Conservation (phyloP, 2,329 filamentous ascomycete genomes). For the Fusarium coicis region DNA sequence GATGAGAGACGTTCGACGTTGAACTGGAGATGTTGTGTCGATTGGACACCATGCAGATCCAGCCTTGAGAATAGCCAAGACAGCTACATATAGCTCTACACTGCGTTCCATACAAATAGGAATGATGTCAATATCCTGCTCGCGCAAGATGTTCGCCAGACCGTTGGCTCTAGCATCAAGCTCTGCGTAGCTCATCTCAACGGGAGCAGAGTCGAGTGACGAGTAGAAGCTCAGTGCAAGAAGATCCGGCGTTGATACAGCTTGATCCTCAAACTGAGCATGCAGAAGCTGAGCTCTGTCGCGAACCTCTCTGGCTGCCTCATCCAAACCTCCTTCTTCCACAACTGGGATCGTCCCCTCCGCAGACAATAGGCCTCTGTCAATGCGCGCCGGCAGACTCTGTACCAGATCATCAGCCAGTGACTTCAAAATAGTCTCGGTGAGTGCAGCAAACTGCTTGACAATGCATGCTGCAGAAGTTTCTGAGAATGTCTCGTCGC, state of each 20-base stretch:
- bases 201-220: neutral
- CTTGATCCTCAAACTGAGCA: slow-evolving; percentile 25
- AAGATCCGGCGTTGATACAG: neutral
- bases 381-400: neutral
- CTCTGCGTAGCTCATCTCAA: slow-evolving; percentile 14
- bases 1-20: slow-evolving; percentile 23
- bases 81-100: slow-evolving; percentile 16
- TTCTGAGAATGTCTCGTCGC: neutral
- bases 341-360: neutral
- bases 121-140: slow-evolving; percentile 19
- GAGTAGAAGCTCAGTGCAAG: slow-evolving; percentile 16
- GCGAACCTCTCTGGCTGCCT: neutral
- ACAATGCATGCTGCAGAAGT: neutral
- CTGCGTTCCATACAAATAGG: slow-evolving; percentile 17
- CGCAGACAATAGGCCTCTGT: neutral
- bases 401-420: neutral
- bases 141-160: slow-evolving; percentile 1
- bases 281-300: slow-evolving; percentile 1
- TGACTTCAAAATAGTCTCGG: neutral
- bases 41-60: slow-evolving; percentile 28
- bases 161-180: slow-evolving; percentile 21
- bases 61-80: slow-evolving; percentile 23
- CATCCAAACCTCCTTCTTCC: neutral
- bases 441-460: slow-evolving; percentile 9
- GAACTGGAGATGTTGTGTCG: slow-evolving; percentile 14